phyloP scores from a whole-genome alignment of 2,329 filamentous ascomycete species.

The Exophiala oligosperma region DNA sequence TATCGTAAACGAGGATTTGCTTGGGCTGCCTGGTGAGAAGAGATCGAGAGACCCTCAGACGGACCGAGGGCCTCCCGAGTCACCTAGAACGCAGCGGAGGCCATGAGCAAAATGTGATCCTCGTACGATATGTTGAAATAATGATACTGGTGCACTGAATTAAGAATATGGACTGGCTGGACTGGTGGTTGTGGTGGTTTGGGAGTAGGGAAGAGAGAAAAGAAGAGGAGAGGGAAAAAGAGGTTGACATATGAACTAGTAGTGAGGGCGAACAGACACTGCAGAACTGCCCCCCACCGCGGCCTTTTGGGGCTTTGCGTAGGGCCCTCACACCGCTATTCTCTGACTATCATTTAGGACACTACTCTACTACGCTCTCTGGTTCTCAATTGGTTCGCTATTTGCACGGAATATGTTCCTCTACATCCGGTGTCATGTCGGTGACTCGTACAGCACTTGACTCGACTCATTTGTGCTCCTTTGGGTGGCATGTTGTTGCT shows the following conservation, averaged over 20 bases:
- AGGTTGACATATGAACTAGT: slow-evolving; percentile 5
- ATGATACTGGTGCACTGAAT: slow-evolving; percentile 5
- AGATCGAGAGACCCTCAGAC: slow-evolving; percentile 19
- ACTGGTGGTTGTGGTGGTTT: slow-evolving; percentile 24
- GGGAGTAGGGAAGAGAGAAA: slow-evolving; percentile 29
- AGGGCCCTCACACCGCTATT: slow-evolving; percentile 3
- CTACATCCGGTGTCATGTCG: neutral
- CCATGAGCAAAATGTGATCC: slow-evolving; percentile 62
- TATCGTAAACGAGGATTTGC: slow-evolving; percentile 39
- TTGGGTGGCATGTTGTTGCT: neutral
- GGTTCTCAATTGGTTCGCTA: neutral
- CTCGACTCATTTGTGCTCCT: neutral
- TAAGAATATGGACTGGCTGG: slow-evolving; percentile 19
- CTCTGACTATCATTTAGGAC: neutral
- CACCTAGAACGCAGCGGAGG: slow-evolving; percentile 90
- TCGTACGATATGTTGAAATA: slow-evolving; percentile 65
- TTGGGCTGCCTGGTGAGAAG: slow-evolving; percentile 19
- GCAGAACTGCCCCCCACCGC: neutral
- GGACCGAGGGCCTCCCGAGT: slow-evolving; percentile 60
- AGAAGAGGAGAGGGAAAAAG: slow-evolving; percentile 15
- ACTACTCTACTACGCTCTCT: neutral
- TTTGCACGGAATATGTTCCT: neutral
- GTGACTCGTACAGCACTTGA: neutral
- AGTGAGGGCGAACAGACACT: neutral
- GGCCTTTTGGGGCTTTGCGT: neutral